A percentile compares a stretch with the other conserved stretches of the same genome.
Conservation (phyloP, 441 rosid genomes). For the Daphne laureola region DNA sequence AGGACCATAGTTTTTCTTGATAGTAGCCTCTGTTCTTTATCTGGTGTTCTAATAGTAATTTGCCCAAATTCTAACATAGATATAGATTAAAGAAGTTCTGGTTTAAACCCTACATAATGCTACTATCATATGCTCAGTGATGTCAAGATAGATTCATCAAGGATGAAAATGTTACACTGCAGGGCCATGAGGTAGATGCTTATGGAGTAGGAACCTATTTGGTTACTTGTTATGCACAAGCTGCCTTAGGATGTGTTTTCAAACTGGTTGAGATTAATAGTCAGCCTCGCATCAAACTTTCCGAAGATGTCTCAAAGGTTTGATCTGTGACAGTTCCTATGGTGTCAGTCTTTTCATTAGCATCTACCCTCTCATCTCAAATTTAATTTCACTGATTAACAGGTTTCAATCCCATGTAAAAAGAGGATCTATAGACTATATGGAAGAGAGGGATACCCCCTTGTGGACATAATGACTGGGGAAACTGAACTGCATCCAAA, state of each 20-base stretch:
- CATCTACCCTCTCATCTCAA: neutral
- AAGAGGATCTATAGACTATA: conserved; percentile 65
- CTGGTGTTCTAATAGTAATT: neutral
- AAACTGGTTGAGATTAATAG: conserved; percentile 87
- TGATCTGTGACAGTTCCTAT: conserved; percentile 3
- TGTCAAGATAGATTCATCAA: conserved; percentile 1
- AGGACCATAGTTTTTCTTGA: too few species aligned
- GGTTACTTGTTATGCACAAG: conserved; percentile 87
- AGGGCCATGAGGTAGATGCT: conserved; percentile 97
- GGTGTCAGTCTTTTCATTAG: neutral
- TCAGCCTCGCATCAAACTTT: conserved; percentile 94
- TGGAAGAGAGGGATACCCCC: conserved; percentile 80
- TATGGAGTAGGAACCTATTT: conserved; percentile 86
- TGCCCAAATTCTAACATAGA: neutral
- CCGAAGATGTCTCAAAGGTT: conserved; percentile 97
- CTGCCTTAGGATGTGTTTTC: conserved; percentile 93
- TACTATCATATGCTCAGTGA: neutral
- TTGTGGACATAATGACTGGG: conserved; percentile 92
- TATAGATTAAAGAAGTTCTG: neutral
- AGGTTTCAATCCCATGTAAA: conserved; percentile 97
- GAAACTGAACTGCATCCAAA: conserved; percentile 86
- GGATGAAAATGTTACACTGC: conserved; percentile 8
- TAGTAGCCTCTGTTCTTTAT: too few species aligned
- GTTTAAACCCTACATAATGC: neutral
- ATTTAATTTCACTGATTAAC: conserved; percentile 7